Evolutionary conservation across 306 rosid genomes (phyloP).

Genomic region (Cyclanthera cordifolia): DNA sequence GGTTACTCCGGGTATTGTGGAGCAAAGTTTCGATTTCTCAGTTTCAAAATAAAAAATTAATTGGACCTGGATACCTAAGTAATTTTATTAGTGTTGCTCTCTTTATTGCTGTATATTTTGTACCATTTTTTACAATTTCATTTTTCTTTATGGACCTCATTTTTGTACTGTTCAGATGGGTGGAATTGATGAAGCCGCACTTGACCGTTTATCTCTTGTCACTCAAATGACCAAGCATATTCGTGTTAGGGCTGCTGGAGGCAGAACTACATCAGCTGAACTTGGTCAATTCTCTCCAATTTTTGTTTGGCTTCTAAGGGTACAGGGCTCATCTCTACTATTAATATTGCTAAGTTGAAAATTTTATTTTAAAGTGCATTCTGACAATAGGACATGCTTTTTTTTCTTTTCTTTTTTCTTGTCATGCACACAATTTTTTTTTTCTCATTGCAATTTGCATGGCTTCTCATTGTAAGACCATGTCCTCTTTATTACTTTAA

Average conservation of each 20-base stretch:
- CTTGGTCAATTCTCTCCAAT: slow-evolving; percentile 89
- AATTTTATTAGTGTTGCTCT: not conserved
- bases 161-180: slow-evolving; percentile 50
- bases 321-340: slow-evolving; percentile 18
- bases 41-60: too few relatives aligned
- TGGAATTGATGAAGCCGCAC: slow-evolving; percentile 86
- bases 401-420: not conserved
- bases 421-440: not conserved
- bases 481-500: not conserved
- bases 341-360: not conserved
- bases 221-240: slow-evolving; percentile 92
- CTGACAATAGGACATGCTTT: not conserved
- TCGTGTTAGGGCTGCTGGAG: slow-evolving; percentile 79
- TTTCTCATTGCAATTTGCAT: not conserved
- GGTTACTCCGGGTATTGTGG: too few relatives aligned
- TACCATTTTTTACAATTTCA: not conserved
- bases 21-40: too few relatives aligned
- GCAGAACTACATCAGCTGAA: slow-evolving; percentile 59
- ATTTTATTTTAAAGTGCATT: not conserved
- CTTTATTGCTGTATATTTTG: not conserved
- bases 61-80: too few relatives aligned
- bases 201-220: slow-evolving; percentile 90
- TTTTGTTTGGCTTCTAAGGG: slow-evolving; percentile 93
- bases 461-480: not conserved
- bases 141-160: slow-evolving; percentile 2